Evolutionary conservation across 495 filamentous ascomycete genomes (phyloP), one percentile per base, ranked within the genome.

Genomic region (Halenospora varia): DNA sequence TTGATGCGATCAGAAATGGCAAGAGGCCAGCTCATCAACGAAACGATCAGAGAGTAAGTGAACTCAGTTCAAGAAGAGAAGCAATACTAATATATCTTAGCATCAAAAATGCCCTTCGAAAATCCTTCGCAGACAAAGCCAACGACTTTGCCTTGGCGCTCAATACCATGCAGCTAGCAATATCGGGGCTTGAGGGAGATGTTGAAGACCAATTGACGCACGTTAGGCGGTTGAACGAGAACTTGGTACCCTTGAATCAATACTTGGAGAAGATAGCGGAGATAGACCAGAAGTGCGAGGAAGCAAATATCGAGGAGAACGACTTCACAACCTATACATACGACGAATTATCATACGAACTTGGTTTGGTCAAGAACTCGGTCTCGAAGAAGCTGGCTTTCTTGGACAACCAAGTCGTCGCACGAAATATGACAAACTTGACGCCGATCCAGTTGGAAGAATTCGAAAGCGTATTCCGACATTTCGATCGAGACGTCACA

Each of bases 271-370:
- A 86, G 56, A 93, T 97, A 62, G 87, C 82, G 2, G 84, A 81
- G 10, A 77, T 96, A 24, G 91, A 95, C 63, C 80, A 82, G 62
- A 90, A 96, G 71, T 97, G 95, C 68, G 83, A 84, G 42, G 92
- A 98, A 76, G 94, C 94, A 45, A 97, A 97, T 70, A 96, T 97
- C 46, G 94, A 98, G 71, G 94, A 98, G 68, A 98, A 98, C 70
- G 94, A 98, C 71, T 96, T 93, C 73, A 98, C 94, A 3, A 96
- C 93, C 2, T 97, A 96, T 73, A 95, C 91, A 10, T 90, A 96
- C 65, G 94, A 98, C 68, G 94, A 98, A 69, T 81, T 98, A 18
- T 84, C 84, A 46, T 98, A 98, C 77, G 94, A 98, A 69, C 79
- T 97, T 39, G 88, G 88, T 4, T 80, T 98, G 3, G 94, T 97